Evolutionary conservation across 495 filamentous ascomycete species (phyloP).

Genomic region (Articulospora tetracladia): DNA sequence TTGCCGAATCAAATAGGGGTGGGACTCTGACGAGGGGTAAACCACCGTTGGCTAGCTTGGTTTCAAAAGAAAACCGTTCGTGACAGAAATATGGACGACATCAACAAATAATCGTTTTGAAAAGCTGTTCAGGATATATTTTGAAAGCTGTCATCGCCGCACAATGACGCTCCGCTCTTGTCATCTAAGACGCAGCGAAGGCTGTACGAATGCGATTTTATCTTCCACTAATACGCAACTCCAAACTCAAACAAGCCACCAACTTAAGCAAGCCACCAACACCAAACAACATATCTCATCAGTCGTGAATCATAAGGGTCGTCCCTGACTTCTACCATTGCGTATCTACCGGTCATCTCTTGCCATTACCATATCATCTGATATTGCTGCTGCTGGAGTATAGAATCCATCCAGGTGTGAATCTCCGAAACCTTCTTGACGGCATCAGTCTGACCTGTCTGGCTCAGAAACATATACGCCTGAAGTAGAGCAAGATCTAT

Average conservation of each 20-base stretch:
- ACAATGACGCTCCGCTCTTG: no score
- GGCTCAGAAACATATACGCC: background rate
- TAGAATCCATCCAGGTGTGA: slow-evolving; percentile 6
- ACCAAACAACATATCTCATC: background rate
- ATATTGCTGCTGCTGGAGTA: slow-evolving; percentile 4
- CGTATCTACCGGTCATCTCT: background rate
- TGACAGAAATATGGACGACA: background rate
- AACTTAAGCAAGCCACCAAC: background rate
- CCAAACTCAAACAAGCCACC: background rate
- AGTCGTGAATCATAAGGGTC: background rate
- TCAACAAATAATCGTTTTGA: background rate
- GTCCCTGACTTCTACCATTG: background rate
- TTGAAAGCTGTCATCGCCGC: no score
- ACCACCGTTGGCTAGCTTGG: background rate
- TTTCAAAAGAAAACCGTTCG: background rate
- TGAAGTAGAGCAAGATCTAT: slow-evolving; percentile 7
- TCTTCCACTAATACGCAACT: background rate
- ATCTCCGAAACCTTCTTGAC: slow-evolving; percentile 2
- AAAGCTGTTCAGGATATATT: background rate
- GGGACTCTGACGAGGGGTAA: background rate
- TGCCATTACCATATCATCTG: slow-evolving; percentile 1
- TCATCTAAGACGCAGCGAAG: no score
- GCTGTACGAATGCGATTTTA: background rate
- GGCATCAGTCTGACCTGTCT: background rate
- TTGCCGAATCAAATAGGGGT: background rate